Evolutionary conservation across 306 rosid genomes (phyloP), one percentile per base, ranked within the genome.

Genomic region (Gastrolobium bilobum): DNA sequence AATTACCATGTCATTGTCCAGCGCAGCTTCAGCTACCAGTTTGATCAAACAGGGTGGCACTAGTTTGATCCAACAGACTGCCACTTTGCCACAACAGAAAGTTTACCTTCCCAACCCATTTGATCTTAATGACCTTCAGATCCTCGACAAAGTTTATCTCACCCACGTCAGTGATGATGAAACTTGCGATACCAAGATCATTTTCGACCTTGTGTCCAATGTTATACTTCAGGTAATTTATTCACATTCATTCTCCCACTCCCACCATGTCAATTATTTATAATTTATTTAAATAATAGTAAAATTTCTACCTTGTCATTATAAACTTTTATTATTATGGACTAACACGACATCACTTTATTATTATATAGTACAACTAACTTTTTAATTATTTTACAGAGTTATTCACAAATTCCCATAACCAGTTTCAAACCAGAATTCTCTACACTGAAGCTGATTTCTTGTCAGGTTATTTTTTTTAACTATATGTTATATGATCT

Each of bases 141-240:
- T 82, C 75, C 78, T 82, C 0, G 79, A 82, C 79, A 77, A 20
- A 14, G 79, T 82, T 29, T 71, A 77, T 50, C 79, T 82, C 14
- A 59, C 79, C 4, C 86, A 82, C 31, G 33, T 71, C 83, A 63
- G n/a, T 53, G 86, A 82, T 30, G 86, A 82, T 71, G 59, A 77
- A 71, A 2, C 2, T 37, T 82, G 86, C 53, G 57, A 82, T 4
- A 38, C 70, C 0, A 20, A 61, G 3, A 63, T 29, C 48, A 73
- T 82, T 15, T 82, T 30, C 42, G 66, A 63, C 2, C 75, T 82
- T 38, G 86, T 71, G 10, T 82, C 86, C 79, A 64, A 30, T 76
- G 35, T 72, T 68, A 58, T 73, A 39, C 78, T 59, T 65, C 76
- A 60, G 86, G 86, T 82, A 48, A 38, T 50, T 20, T 20, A 20